Percentiles rank a stretch among this genome's conserved stretches.
These are phyloP conservation scores for Lagenidium sp. DNA, from an alignment of 352 stramenopile genomes.

Conservation along the genomic window DNA sequence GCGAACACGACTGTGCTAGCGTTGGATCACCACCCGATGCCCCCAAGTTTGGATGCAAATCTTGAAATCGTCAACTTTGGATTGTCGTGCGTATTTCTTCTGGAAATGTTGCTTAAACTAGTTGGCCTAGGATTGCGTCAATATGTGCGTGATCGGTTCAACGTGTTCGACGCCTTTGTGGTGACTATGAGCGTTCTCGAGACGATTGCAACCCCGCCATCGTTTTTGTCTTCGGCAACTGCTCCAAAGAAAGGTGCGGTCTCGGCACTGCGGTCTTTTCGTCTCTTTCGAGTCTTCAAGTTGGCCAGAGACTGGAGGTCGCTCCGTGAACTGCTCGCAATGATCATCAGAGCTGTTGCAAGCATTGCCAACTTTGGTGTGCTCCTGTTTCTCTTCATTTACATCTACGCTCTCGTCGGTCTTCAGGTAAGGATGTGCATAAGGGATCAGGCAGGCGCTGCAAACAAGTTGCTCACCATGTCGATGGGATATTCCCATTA, in stretches of 20 bases:
- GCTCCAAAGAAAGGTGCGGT: slow-evolving; percentile 46
- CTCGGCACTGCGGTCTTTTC: slow-evolving; percentile 84
- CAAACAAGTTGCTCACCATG: neutral
- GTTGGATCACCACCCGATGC: slow-evolving; percentile 81
- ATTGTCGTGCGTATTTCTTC: slow-evolving; percentile 61
- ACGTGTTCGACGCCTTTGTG: slow-evolving; percentile 84
- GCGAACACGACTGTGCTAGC: slow-evolving; percentile 78
- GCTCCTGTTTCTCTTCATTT: slow-evolving; percentile 93
- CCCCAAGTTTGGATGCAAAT: slow-evolving; percentile 26
- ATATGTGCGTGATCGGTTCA: slow-evolving; percentile 75
- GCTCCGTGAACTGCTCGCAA: slow-evolving; percentile 86
- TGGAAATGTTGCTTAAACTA: slow-evolving; percentile 80
- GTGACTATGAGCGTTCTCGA: slow-evolving; percentile 72
- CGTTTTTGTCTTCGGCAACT: slow-evolving; percentile 47
- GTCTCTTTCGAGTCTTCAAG: slow-evolving; percentile 92
- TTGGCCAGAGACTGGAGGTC: slow-evolving; percentile 89
- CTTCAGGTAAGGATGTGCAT: slow-evolving; percentile 44
- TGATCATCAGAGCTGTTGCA: slow-evolving; percentile 86
- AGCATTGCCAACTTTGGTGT: slow-evolving; percentile 93
- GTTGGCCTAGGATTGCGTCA: slow-evolving; percentile 62
- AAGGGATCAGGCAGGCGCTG: neutral
- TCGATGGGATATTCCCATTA: slow-evolving; percentile 14
- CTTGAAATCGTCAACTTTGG: slow-evolving; percentile 77
- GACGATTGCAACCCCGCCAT: slow-evolving; percentile 50
- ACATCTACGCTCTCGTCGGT: slow-evolving; percentile 90